Base-by-base conservation (phyloP, 257 asterid species). In the Prunella vulgaris region DNA sequence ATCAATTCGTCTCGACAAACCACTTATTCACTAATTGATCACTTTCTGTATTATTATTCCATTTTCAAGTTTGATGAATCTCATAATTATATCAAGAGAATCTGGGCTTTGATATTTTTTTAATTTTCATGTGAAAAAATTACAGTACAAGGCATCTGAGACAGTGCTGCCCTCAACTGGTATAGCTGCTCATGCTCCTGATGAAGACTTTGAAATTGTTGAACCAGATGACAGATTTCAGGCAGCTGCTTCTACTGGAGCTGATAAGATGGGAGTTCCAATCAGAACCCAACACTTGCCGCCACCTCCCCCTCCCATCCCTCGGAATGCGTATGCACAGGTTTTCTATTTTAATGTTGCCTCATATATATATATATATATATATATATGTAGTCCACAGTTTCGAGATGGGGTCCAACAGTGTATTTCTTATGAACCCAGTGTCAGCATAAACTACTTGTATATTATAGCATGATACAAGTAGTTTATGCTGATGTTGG, bases 161-260 rank as follows among this genome's bases (percentile, higher is more conserved):
- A 69, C 57, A 3, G 86, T 49, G 24, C 75, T 86, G 75, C 98
- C 97, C 17, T 66, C 95, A 66, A 90, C 96, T 66, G 82, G 95
- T 80, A 81, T 87, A 81, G 97, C 96, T 46, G 96, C 96, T 69
- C 86, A 89, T 80, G 96, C 90, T 22, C 35, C 68, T 38, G 95
- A 93, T 79, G 96, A 88, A 61, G 92, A 80, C 17, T 84, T 77
- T 56, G 97, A 90, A 76, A 80, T 77, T 72, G 84, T 73, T 48
- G 96, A 85, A 72, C 71, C 52, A 21, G 83, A 83, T 60, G 94
- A 88, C 69, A 88, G 66, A 73, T 27, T 49, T 74, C 91, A 64
- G 20, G 80, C 15, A 53, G 64, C 44, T 74, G 77, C 65, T 52
- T n/a, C 77, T 40, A 57, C 69, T 37, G 76, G 53, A 72, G 49